Conservation (phyloP, 1,284 basidiomycete species). For the Tilletia setariae region DNA sequence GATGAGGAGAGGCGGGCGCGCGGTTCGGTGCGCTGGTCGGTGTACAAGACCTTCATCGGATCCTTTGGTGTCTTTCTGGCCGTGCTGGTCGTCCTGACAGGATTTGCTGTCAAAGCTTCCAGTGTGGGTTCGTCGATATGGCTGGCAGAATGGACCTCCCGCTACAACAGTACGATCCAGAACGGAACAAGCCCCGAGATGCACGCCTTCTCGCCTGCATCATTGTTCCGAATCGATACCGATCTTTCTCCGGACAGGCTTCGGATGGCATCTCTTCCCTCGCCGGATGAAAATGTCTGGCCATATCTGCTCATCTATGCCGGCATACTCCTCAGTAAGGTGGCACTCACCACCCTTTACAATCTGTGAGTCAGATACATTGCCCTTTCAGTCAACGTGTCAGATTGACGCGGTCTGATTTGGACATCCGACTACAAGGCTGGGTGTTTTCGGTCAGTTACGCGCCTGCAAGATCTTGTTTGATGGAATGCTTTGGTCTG, state of each 20-base stretch:
- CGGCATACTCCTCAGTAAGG: neutral
- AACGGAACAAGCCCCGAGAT: no score
- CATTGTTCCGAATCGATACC: no score
- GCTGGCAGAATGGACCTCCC: neutral
- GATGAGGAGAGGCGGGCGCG: no score
- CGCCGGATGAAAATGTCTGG: neutral
- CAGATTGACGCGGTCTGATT: no score
- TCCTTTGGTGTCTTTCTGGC: neutral
- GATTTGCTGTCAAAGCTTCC: neutral
- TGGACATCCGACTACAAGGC: no score
- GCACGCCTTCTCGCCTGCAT: no score
- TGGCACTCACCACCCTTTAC: neutral
- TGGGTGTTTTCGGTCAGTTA: neutral
- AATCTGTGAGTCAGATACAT: no score
- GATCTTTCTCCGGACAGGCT: no score
- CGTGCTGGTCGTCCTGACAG: neutral
- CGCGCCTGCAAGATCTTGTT: neutral
- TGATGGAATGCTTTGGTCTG: conserved; percentile 2
- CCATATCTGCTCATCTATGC: neutral
- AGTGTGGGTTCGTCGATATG: neutral
- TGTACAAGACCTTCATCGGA: neutral
- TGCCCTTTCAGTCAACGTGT: no score
- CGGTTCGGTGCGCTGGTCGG: neutral
- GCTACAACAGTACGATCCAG: neutral
- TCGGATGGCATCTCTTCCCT: neutral